Conservation (phyloP, 495 filamentous ascomycete species). For the Pseudomonodictys pantanalensis region DNA sequence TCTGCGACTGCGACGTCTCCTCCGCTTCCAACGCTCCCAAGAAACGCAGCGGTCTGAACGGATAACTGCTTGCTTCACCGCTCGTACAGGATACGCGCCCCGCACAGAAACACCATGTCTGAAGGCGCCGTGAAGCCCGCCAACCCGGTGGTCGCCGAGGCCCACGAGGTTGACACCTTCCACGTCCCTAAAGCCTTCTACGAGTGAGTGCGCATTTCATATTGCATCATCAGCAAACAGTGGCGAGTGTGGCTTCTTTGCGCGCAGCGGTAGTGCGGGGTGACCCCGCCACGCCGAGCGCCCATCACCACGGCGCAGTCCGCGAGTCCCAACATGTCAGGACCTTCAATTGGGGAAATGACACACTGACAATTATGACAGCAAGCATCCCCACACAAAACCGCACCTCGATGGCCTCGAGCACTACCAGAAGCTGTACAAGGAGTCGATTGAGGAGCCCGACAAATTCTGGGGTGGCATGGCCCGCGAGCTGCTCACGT, state of each 20-base stretch:
- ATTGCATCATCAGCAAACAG: conserved; percentile 10
- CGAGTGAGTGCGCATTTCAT: conserved; percentile 49
- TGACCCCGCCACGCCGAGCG: conserved; percentile 18
- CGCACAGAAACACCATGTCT: conserved; percentile 56
- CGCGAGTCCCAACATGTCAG: neutral
- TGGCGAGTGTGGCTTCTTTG: neutral
- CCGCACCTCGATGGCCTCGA: conserved; percentile 69
- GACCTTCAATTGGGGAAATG: neutral
- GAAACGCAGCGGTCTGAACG: too few relatives aligned
- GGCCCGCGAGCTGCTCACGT: conserved; percentile 86
- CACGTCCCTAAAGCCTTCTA: conserved; percentile 61
- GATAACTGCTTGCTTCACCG: neutral
- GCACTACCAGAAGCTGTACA: conserved; percentile 89
- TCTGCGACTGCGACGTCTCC: too few relatives aligned
- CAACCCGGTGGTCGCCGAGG: conserved; percentile 73
- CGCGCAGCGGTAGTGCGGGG: conserved; percentile 21
- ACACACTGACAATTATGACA: conserved; percentile 32
- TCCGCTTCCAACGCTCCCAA: too few relatives aligned
- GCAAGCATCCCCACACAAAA: conserved; percentile 63
- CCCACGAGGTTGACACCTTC: conserved; percentile 82
- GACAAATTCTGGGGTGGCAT: conserved; percentile 84
- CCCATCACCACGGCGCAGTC: neutral
- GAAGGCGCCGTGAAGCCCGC: conserved; percentile 56
- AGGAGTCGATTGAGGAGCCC: conserved; percentile 90
- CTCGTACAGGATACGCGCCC: neutral